phyloP scores from a whole-genome alignment of 257 asterid genomes.

The Eucommia ulmoides region DNA sequence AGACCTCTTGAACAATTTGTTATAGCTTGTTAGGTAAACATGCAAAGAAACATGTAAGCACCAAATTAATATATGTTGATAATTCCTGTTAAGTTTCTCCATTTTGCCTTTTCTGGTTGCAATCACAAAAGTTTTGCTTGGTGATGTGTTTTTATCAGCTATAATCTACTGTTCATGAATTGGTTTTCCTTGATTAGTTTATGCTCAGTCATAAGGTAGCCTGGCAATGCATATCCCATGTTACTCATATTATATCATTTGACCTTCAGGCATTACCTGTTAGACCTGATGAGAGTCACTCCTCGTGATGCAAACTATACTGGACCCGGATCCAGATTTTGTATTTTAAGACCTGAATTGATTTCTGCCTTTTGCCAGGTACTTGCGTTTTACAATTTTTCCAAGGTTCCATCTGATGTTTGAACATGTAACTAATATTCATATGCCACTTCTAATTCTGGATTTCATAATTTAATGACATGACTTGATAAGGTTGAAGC shows the following conservation, averaged over 20 bases:
- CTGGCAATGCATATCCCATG: too few relatives aligned
- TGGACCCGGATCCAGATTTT: slow-evolving; percentile 73
- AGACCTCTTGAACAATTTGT: too few relatives aligned
- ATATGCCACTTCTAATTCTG: too few relatives aligned
- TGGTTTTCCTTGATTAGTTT: too few relatives aligned
- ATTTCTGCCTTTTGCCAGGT: slow-evolving; percentile 73
- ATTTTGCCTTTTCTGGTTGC: background rate
- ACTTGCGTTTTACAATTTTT: slow-evolving; percentile 10
- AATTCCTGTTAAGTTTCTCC: too few relatives aligned
- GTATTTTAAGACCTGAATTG: slow-evolving; percentile 86
- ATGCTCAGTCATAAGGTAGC: too few relatives aligned
- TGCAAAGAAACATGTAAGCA: too few relatives aligned
- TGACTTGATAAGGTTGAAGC: slow-evolving; percentile 37
- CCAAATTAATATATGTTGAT: too few relatives aligned
- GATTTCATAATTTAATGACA: background rate
- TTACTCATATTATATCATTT: too few relatives aligned
- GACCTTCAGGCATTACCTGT: slow-evolving; percentile 80
- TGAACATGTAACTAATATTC: too few relatives aligned
- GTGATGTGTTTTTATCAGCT: background rate
- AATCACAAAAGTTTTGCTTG: background rate
- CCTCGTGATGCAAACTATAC: slow-evolving; percentile 92
- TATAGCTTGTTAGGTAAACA: too few relatives aligned
- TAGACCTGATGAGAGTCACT: slow-evolving; percentile 95
- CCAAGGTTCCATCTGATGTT: background rate
- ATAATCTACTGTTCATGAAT: background rate